phyloP scores from a whole-genome alignment of 768 basidiomycete species.

The Serendipita vermifera region DNA sequence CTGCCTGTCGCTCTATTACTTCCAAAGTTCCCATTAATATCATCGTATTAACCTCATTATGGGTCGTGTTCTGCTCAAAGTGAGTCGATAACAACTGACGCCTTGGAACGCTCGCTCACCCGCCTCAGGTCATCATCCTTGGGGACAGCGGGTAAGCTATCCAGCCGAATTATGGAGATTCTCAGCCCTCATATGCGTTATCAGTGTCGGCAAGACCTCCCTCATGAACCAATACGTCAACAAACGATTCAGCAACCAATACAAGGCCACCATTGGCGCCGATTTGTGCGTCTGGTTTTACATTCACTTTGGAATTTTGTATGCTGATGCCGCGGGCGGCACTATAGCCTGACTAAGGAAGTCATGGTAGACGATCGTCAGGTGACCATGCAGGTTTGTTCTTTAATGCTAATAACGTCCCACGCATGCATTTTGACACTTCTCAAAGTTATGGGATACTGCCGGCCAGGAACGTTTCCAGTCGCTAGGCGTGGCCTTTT shows the following conservation, averaged over 20 bases:
- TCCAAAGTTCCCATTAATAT: background rate
- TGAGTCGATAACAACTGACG: slow-evolving; percentile 20
- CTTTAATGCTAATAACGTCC: background rate
- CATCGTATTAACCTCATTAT: slow-evolving; percentile 27
- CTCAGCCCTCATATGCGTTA: slow-evolving; percentile 10
- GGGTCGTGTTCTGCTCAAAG: slow-evolving; percentile 84
- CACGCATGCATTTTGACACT: background rate
- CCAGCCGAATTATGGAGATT: background rate
- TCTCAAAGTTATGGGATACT: slow-evolving; percentile 85
- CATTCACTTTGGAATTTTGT: slow-evolving; percentile 11
- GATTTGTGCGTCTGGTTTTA: slow-evolving; percentile 60
- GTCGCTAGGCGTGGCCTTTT: slow-evolving; percentile 96
- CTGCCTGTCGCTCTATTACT: background rate
- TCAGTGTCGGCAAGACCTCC: slow-evolving; percentile 95
- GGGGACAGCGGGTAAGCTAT: slow-evolving; percentile 87
- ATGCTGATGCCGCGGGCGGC: slow-evolving; percentile 8
- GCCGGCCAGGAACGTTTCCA: slow-evolving; percentile 99
- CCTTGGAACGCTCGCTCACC: slow-evolving; percentile 13
- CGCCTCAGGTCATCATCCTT: slow-evolving; percentile 83
- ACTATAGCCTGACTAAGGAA: slow-evolving; percentile 80
- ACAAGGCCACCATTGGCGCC: slow-evolving; percentile 97
- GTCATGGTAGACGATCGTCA: slow-evolving; percentile 96
- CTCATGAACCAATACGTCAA: slow-evolving; percentile 99
- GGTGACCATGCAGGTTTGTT: slow-evolving; percentile 91
- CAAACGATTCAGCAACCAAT: slow-evolving; percentile 98